phyloP scores from a whole-genome alignment of 768 basidiomycete species.

The Sarcodon sp. region DNA sequence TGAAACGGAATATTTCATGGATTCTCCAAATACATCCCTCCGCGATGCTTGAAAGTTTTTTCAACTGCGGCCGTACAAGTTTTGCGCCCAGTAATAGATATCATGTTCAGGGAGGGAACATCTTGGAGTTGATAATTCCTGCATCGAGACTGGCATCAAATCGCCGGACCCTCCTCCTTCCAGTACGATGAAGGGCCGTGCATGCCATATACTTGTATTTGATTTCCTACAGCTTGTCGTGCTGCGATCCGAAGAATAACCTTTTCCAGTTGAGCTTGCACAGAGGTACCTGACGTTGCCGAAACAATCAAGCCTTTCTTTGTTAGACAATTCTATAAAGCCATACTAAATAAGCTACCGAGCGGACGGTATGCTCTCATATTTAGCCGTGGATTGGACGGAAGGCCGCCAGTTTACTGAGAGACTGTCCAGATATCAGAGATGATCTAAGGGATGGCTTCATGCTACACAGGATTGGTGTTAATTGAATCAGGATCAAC shows the following conservation, averaged over 20 bases:
- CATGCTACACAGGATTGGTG: slow-evolving; percentile 29
- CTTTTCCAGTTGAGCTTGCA: slow-evolving; percentile 26
- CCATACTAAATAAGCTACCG: slow-evolving; percentile 30
- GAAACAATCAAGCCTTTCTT: not conserved
- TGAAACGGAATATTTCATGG: too few relatives aligned
- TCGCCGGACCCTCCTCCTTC: slow-evolving; percentile 37
- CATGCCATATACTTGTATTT: slow-evolving; percentile 25
- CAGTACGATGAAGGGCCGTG: slow-evolving; percentile 1
- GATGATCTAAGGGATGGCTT: slow-evolving; percentile 20
- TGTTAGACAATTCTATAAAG: not conserved
- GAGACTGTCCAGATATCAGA: slow-evolving; percentile 12
- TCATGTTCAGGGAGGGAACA: too few relatives aligned
- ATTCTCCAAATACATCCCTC: too few relatives aligned
- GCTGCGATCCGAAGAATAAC: slow-evolving; percentile 30
- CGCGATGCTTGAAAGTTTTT: too few relatives aligned
- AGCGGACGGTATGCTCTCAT: slow-evolving; percentile 18
- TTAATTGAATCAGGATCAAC: slow-evolving; percentile 24
- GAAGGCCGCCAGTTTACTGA: slow-evolving; percentile 7
- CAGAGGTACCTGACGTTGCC: slow-evolving; percentile 22
- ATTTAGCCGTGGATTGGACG: slow-evolving; percentile 8
- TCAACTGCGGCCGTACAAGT: too few relatives aligned
- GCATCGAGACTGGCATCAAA: slow-evolving; percentile 22
- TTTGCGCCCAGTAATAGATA: too few relatives aligned
- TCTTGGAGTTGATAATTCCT: too few relatives aligned
- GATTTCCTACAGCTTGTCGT: slow-evolving; percentile 23